A percentile compares a stretch with the other conserved stretches of the same genome.
phyloP scores from a whole-genome alignment of 179 eudicot genomes.

The Silene coronaria region DNA sequence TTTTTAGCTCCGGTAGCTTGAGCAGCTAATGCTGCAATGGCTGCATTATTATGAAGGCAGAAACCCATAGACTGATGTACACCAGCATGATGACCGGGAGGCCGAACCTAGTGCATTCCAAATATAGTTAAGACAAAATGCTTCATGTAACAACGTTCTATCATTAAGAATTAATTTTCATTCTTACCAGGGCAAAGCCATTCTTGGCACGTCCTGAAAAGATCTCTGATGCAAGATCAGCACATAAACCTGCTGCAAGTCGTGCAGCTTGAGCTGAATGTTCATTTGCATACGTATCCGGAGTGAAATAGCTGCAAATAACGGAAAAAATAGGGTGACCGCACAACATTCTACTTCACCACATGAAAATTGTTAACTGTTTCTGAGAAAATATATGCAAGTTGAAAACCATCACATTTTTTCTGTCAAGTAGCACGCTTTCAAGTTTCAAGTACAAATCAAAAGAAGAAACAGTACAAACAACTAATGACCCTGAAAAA shows the following conservation, averaged over 20 bases:
- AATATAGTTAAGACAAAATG: background rate
- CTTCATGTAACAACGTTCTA: background rate
- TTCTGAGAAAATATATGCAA: background rate
- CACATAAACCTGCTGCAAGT: conserved; percentile 97
- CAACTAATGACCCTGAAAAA: background rate
- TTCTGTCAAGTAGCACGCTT: background rate
- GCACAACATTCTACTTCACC: background rate
- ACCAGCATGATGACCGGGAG: conserved; percentile 99
- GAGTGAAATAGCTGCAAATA: conserved; percentile 76
- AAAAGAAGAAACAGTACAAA: background rate
- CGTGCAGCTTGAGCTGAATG: conserved; percentile 93
- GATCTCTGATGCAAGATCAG: conserved; percentile 83
- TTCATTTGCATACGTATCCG: conserved; percentile 94
- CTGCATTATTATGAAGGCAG: conserved; percentile 99
- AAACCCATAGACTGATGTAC: conserved; percentile 91
- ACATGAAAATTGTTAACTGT: background rate
- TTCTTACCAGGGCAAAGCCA: conserved; percentile 96
- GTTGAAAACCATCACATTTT: background rate
- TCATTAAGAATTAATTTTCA: conserved; percentile 10
- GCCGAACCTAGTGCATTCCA: conserved; percentile 61
- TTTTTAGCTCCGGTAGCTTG: conserved; percentile 87
- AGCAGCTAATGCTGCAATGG: conserved; percentile 87
- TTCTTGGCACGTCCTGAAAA: conserved; percentile 69
- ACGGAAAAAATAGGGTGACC: conserved; percentile 4
- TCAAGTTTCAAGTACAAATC: background rate